Conservation (phyloP, 495 filamentous ascomycete species). For the Aspergillus diversus region DNA sequence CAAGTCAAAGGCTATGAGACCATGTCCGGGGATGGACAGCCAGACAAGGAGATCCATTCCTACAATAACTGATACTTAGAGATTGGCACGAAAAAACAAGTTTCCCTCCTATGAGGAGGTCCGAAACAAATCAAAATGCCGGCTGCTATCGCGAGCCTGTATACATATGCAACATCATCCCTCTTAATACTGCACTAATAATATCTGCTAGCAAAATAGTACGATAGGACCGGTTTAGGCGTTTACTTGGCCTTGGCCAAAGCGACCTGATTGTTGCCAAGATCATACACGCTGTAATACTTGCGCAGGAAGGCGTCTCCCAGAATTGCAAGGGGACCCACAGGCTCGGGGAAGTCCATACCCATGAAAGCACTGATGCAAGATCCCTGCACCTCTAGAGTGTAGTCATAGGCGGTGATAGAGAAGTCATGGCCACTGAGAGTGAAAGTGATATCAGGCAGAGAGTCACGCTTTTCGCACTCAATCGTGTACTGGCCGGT, state of each 20-base stretch:
- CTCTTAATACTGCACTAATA: background rate
- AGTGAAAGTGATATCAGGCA: slow-evolving; percentile 88
- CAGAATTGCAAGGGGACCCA: slow-evolving; percentile 91
- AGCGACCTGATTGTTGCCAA: slow-evolving; percentile 81
- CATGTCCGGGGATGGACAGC: background rate
- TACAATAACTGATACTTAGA: background rate
- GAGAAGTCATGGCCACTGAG: slow-evolving; percentile 88
- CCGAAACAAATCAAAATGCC: slow-evolving; percentile 7
- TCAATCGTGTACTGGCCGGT: slow-evolving; percentile 95
- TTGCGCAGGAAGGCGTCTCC: slow-evolving; percentile 96
- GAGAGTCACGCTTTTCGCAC: slow-evolving; percentile 76
- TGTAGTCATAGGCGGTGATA: slow-evolving; percentile 89
- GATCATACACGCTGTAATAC: slow-evolving; percentile 97
- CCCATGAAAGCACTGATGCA: slow-evolving; percentile 98
- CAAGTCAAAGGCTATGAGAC: background rate
- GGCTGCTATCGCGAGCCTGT: slow-evolving; percentile 6
- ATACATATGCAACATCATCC: slow-evolving; percentile 10
- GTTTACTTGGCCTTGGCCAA: slow-evolving; percentile 79
- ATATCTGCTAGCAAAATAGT: background rate
- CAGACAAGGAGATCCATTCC: background rate
- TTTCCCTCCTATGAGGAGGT: background rate
- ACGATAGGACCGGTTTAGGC: background rate
- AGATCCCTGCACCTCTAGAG: slow-evolving; percentile 90
- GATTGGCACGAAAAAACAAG: background rate
- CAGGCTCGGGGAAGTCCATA: slow-evolving; percentile 92